Conservation (phyloP, 805 yeast species). For the Citeromyces nyonsensis region DNA sequence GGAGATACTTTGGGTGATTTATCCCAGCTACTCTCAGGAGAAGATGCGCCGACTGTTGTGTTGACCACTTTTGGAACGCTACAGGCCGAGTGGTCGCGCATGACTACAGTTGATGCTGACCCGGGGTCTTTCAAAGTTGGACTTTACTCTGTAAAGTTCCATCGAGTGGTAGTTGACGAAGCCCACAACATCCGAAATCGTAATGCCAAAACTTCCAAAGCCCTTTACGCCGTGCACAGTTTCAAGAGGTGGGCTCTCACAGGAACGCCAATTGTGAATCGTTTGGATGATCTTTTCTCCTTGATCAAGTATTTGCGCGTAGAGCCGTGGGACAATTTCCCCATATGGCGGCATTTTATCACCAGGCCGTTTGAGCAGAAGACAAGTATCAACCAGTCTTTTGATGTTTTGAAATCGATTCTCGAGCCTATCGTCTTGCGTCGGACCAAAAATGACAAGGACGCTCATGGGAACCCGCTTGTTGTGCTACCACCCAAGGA, state of each 20-base stretch:
- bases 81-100: conserved; percentile 53
- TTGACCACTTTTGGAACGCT: conserved; percentile 84
- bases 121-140: conserved; percentile 23
- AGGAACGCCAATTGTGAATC: conserved; percentile 85
- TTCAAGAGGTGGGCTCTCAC: conserved; percentile 73
- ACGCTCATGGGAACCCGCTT: conserved; percentile 52
- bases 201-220: conserved; percentile 62
- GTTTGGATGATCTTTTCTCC: conserved; percentile 76
- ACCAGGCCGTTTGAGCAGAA: conserved; percentile 65
- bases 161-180: conserved; percentile 73
- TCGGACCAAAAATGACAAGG: conserved; percentile 77
- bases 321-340: conserved; percentile 83
- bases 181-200: conserved; percentile 82
- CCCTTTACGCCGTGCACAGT: conserved; percentile 52
- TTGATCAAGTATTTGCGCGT: conserved; percentile 56
- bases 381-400: conserved; percentile 52
- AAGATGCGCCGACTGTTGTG: conserved; percentile 48
- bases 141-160: conserved; percentile 55
- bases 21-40: conserved; percentile 22
- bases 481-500: conserved; percentile 69
- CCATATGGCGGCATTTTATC: conserved; percentile 79
- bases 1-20: conserved; percentile 37
- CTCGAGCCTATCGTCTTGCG: conserved; percentile 72
- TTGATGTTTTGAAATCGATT: conserved; percentile 74
- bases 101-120: conserved; percentile 13